These are phyloP conservation scores for Metarhizium brunneum DNA, from an alignment of 2,329 filamentous ascomycete genomes.

Conservation along the genomic window DNA sequence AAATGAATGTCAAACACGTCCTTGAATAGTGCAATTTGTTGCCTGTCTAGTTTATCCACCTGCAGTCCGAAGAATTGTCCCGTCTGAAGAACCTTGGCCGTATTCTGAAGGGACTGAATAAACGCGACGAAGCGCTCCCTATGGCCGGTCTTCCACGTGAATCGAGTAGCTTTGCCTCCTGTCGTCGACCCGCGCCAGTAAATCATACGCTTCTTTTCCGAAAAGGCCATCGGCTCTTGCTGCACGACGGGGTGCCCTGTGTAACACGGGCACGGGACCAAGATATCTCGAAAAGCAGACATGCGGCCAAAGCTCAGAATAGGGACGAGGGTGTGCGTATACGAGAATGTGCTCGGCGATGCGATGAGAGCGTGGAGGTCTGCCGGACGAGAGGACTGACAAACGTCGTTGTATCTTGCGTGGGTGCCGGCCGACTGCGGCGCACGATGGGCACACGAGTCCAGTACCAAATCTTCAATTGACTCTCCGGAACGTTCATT, in stretches of 20 bases:
- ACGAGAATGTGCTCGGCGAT: too few relatives aligned
- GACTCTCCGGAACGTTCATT: neutral
- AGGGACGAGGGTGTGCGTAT: too few relatives aligned
- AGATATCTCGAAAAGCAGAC: slow-evolving; percentile 40
- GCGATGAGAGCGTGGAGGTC: too few relatives aligned
- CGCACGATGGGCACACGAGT: too few relatives aligned
- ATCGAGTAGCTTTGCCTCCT: slow-evolving; percentile 34
- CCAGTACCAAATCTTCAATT: neutral
- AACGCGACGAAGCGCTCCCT: slow-evolving; percentile 36
- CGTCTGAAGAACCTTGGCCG: too few relatives aligned
- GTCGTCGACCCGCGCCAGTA: slow-evolving; percentile 52
- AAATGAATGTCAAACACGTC: too few relatives aligned
- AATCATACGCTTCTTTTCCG: slow-evolving; percentile 34
- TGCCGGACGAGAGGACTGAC: too few relatives aligned
- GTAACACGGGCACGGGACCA: slow-evolving; percentile 43
- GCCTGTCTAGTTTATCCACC: slow-evolving; percentile 17
- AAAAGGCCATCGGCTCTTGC: slow-evolving; percentile 23
- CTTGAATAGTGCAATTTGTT: slow-evolving; percentile 10
- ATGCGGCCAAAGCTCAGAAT: neutral
- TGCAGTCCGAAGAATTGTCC: too few relatives aligned
- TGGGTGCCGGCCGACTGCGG: neutral
- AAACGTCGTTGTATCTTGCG: too few relatives aligned
- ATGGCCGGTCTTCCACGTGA: slow-evolving; percentile 20
- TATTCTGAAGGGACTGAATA: slow-evolving; percentile 13
- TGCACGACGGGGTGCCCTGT: slow-evolving; percentile 33